Base-by-base conservation (phyloP, 352 stramenopile genomes). In the Salisapilia sapeloensis region DNA sequence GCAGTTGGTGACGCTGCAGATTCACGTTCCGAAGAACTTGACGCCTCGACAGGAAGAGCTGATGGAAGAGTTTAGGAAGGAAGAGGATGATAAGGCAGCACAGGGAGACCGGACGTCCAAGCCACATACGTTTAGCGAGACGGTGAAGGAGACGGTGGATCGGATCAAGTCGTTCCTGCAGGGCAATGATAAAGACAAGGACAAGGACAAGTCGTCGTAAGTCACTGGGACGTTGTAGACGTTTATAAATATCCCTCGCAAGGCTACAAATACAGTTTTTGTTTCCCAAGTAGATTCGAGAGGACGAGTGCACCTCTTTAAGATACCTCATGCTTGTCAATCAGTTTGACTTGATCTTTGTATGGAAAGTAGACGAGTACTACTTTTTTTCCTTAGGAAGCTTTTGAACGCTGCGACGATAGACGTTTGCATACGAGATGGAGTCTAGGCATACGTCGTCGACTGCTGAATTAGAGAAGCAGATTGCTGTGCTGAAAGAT, bases 1-100 rank as follows among this genome's bases (percentile, higher is more conserved):
- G 50, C 95, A 99, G 56, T 65, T 97, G 27, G 93, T 98, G 21
- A 95, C 97, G 44, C 40, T 98, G 19, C 92, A 97, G 53, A 75
- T 98, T 33, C 59, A 94, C 44, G 82, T 98, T 29, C 93, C 93
- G 35, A 96, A 89, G 61, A 87, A 67, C 50, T 67, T 98, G 32
- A 96, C 81, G 8, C 41, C 54, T n/a, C 63, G 81, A 35, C 94
- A 99, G 65, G 67, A 95, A 50, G 83, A 98, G 42, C 58, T 98
- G 12, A 83, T 99, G 58, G 35, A 94, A 45, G 84, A 97, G 43
- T 97, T 99, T 38, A 53, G 94, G 32, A 79, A 94, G 39, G 76
- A 91, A 47, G 78, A 93, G 47, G 39, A 82, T 29, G 53, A 70
- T 29, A 61, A 71, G 11, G 58, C 44, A 11, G 60, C 67, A 32